Percentiles rank a stretch among this genome's conserved stretches.
Conservation (phyloP, 1,139 yeast species). For the Diutina catenulata region DNA sequence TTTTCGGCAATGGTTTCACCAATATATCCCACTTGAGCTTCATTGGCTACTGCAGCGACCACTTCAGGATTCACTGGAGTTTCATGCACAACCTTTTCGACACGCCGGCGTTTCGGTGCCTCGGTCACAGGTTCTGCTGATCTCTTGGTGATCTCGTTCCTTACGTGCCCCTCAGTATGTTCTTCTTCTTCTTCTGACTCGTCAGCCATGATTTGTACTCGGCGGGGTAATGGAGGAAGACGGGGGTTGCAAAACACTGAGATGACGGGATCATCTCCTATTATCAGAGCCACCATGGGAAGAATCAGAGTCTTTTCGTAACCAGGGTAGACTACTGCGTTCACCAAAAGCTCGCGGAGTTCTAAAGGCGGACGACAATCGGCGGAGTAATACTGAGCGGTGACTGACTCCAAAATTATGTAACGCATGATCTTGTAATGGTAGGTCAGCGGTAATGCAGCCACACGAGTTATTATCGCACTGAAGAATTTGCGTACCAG, state of each 20-base stretch:
- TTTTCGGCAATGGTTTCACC: not conserved
- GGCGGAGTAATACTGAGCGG: not conserved
- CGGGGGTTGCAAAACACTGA: constrained; percentile 1
- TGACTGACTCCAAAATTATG: constrained; percentile 1
- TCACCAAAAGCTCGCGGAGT: constrained; percentile 1
- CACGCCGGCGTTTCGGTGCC: not conserved
- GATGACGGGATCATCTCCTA: constrained; percentile 2
- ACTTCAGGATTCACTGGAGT: too few species aligned
- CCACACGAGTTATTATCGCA: not conserved
- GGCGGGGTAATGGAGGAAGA: not conserved
- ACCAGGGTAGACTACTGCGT: constrained; percentile 2
- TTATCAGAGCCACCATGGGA: constrained; percentile 2
- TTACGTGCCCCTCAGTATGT: not conserved
- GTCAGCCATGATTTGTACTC: not conserved
- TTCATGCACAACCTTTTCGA: not conserved
- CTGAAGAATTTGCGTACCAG: not conserved
- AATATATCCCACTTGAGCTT: not conserved
- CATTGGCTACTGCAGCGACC: too few species aligned
- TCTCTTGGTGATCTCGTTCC: not conserved
- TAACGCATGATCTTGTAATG: constrained; percentile 5
- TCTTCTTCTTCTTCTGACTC: not conserved
- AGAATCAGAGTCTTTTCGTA: constrained; percentile 3
- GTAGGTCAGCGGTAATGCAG: constrained; percentile 2
- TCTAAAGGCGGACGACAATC: not conserved
- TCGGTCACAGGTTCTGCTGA: not conserved